These are phyloP conservation scores for Arachis stenosperma DNA, from an alignment of 306 rosid genomes.

Conservation along the genomic window DNA sequence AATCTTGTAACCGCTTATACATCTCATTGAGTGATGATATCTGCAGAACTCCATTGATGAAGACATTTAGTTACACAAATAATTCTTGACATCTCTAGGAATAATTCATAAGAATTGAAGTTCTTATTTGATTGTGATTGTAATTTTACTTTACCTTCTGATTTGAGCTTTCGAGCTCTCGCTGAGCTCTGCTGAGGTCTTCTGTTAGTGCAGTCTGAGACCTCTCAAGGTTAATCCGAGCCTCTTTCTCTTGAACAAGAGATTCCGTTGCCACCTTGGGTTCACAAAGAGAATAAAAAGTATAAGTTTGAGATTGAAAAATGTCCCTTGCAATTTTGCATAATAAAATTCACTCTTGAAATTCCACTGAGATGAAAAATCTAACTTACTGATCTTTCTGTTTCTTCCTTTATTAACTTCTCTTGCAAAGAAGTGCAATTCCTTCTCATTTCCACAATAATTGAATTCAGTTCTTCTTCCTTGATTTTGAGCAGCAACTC, in stretches of 20 bases:
- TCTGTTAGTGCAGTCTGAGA: conserved; percentile 66
- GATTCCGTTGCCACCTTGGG: conserved; percentile 77
- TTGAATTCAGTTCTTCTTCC: conserved; percentile 88
- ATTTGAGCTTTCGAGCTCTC: conserved; percentile 85
- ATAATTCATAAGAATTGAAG: not conserved
- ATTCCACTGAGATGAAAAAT: conserved; percentile 25
- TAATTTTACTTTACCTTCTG: conserved; percentile 68
- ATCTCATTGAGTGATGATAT: conserved; percentile 89
- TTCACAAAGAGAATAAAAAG: conserved; percentile 31
- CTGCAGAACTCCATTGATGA: conserved; percentile 52
- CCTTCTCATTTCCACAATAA: conserved; percentile 75
- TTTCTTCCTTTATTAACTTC: conserved; percentile 78
- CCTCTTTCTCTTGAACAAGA: conserved; percentile 75
- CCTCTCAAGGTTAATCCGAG: conserved; percentile 78
- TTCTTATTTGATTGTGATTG: conserved; percentile 5
- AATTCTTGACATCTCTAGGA: conserved; percentile 7
- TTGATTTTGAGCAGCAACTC: conserved; percentile 73
- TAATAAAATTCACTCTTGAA: conserved; percentile 2
- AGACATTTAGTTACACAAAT: conserved; percentile 11
- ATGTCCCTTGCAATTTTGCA: conserved; percentile 33
- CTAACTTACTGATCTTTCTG: conserved; percentile 76
- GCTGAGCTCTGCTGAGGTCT: conserved; percentile 83
- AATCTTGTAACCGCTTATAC: conserved; percentile 93
- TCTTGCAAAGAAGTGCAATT: conserved; percentile 72
- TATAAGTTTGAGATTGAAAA: conserved; percentile 6